A percentile compares a stretch with the other conserved stretches of the same genome.
phyloP scores from a whole-genome alignment of 768 basidiomycete species.

The Pulveroboletus sp. region DNA sequence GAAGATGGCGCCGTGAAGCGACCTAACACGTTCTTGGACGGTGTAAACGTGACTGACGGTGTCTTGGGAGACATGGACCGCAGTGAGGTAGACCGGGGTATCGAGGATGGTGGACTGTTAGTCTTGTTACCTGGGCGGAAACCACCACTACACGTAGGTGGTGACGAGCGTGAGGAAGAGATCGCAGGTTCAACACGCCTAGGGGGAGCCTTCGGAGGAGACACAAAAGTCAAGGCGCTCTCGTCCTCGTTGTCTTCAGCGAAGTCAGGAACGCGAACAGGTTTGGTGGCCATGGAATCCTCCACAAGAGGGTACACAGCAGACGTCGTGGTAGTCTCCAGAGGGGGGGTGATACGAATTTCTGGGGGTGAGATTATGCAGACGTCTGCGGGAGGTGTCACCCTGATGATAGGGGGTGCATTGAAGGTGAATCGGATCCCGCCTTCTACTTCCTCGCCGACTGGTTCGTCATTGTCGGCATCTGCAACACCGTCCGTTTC shows the following conservation, averaged over 20 bases:
- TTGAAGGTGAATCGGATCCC: conserved; percentile 75
- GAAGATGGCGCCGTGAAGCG: conserved; percentile 32
- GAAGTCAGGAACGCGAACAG: conserved; percentile 3
- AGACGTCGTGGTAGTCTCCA: conserved; percentile 15
- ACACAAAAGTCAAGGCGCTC: conserved; percentile 20
- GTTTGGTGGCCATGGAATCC: conserved; percentile 2
- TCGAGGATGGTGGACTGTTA: conserved; percentile 44
- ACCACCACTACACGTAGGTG: conserved; percentile 1
- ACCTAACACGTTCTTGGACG: conserved; percentile 31
- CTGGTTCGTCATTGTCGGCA: conserved; percentile 45
- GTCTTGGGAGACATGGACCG: conserved; percentile 33
- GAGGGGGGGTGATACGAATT: conserved; percentile 21
- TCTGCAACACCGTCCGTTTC: conserved; percentile 27
- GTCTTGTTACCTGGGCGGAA: conserved; percentile 12
- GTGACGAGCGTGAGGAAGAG: conserved; percentile 10
- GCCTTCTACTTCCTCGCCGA: conserved; percentile 55
- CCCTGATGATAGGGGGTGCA: conserved; percentile 41
- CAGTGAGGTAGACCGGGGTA: conserved; percentile 42
- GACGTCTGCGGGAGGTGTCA: conserved; percentile 25
- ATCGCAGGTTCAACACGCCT: conserved; percentile 4
- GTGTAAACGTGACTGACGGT: conserved; percentile 30
- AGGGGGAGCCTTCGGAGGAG: conserved; percentile 15
- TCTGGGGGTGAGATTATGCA: conserved; percentile 28
- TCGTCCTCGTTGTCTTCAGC: conserved; percentile 25
- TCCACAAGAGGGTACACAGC: conserved; percentile 13